Evolutionary conservation across 2,329 filamentous ascomycete species (phyloP).

Genomic region (Arthroderma sp.): DNA sequence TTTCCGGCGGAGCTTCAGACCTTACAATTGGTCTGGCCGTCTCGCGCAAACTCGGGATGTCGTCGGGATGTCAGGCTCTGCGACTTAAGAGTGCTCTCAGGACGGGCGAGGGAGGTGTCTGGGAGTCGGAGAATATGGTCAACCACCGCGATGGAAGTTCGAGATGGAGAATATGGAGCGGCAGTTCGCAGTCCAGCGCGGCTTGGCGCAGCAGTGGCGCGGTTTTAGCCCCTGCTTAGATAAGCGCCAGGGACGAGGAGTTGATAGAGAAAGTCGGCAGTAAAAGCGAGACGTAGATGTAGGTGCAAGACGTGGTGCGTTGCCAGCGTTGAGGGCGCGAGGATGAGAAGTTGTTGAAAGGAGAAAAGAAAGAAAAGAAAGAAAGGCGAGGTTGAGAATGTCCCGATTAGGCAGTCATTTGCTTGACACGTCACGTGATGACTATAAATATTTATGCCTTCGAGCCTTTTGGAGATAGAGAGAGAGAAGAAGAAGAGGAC

Average conservation of each 20-base stretch:
- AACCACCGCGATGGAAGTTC: not conserved
- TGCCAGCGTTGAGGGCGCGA: not conserved
- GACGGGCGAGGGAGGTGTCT: not conserved
- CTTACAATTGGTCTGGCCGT: constrained; percentile 1
- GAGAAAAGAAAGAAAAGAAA: not conserved
- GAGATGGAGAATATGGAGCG: constrained; percentile 4
- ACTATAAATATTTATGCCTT: not conserved
- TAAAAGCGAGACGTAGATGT: not conserved
- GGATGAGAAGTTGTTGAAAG: no score
- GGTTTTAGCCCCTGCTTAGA: not conserved
- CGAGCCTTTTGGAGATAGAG: not conserved
- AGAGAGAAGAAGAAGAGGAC: not conserved
- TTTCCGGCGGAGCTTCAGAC: not conserved
- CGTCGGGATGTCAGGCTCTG: not conserved
- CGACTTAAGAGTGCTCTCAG: not conserved
- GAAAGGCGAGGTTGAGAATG: not conserved
- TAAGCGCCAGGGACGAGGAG: not conserved
- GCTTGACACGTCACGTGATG: not conserved
- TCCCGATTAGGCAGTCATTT: not conserved
- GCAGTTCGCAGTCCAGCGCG: constrained; percentile 3
- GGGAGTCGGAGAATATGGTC: constrained; percentile 1
- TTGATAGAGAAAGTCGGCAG: no score
- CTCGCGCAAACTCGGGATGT: not conserved
- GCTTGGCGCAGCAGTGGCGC: constrained; percentile 3
- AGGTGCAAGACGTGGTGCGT: not conserved